Conservation (phyloP, 2,329 filamentous ascomycete species). For the Dothiorella sarmentorum region DNA sequence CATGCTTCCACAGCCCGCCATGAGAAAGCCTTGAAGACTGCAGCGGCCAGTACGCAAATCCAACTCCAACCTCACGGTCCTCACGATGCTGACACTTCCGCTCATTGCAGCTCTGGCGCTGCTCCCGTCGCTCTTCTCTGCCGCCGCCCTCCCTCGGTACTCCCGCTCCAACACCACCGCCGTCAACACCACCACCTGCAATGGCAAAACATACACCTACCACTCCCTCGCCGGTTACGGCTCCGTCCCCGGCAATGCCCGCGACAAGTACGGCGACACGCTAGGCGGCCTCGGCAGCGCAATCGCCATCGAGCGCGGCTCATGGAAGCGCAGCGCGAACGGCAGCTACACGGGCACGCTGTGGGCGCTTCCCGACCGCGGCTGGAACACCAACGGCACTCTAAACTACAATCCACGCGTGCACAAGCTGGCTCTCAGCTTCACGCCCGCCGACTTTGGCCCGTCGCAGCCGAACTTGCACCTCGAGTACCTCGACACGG, state of each 20-base stretch:
- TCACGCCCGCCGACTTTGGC: slow-evolving; percentile 51
- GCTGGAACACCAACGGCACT: slow-evolving; percentile 71
- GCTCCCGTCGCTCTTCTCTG: background rate
- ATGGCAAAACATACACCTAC: slow-evolving; percentile 62
- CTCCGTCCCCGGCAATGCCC: slow-evolving; percentile 53
- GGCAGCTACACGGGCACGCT: slow-evolving; percentile 63
- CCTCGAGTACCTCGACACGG: slow-evolving; percentile 61
- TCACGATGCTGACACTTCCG: background rate
- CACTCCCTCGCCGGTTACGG: slow-evolving; percentile 66
- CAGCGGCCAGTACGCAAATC: background rate
- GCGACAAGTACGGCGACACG: slow-evolving; percentile 68
- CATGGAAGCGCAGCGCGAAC: slow-evolving; percentile 55
- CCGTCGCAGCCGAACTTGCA: slow-evolving; percentile 60
- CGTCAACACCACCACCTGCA: slow-evolving; percentile 47
- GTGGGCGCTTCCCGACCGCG: slow-evolving; percentile 64
- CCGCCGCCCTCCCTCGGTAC: background rate
- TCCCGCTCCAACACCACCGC: background rate
- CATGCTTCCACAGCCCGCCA: background rate
- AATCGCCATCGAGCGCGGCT: slow-evolving; percentile 58
- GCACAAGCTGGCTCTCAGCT: slow-evolving; percentile 62
- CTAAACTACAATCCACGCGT: slow-evolving; percentile 51
- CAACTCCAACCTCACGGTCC: background rate
- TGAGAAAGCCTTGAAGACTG: background rate
- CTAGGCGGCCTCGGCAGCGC: slow-evolving; percentile 64
- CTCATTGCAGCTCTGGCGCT: background rate